Evolutionary conservation across 768 basidiomycete species (phyloP), one percentile per base, ranked within the genome.

Genomic region (Rubroboletus pulcherrimus): DNA sequence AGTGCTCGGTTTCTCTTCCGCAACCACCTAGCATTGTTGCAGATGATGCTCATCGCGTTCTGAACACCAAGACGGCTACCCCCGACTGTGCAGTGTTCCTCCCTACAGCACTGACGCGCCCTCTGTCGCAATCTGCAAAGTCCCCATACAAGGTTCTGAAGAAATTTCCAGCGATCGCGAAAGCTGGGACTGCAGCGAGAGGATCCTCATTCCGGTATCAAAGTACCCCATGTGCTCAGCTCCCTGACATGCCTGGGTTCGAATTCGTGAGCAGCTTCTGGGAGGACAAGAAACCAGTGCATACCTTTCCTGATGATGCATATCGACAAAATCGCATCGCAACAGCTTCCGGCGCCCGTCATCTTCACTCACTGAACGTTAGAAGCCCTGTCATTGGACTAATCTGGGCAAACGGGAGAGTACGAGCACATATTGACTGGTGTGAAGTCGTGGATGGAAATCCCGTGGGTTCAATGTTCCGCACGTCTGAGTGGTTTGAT

Each of bases 231-330:
- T 77, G 79, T 51, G 71, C 71, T 14, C 75, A 75, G 46, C 73
- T 80, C 11, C 78, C 81, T 0, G 77, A 77, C 33, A 70, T 66
- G 46, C 71, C 76, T 2, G 72, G 75, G 10, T 82, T 83, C 60
- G 81, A 83, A 65, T 81, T 83, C 55, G 73, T 71, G 14, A 80
- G 82, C 59, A 76, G 77, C 53, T 68, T 83, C 48, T 82, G 79
- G 79, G 81, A 84, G 60, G 81, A 84, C 68, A 84, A 84, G 73
- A 84, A 83, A 53, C 78, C 80, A 0, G 69, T 74, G 11, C 78
- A 82, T 43, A 61, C 71, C 5, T 64, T 79, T 57, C 72, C 80
- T 2, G 80, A 79, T 43, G 77, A 79, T 53, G 82, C 83, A 1
- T 81, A 81, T 62, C 69, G 83, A 24, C 82, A 83, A 65, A 84